These are phyloP conservation scores for Aspergillus udagawae DNA, from an alignment of 2,329 filamentous ascomycete genomes.

Conservation along the genomic window DNA sequence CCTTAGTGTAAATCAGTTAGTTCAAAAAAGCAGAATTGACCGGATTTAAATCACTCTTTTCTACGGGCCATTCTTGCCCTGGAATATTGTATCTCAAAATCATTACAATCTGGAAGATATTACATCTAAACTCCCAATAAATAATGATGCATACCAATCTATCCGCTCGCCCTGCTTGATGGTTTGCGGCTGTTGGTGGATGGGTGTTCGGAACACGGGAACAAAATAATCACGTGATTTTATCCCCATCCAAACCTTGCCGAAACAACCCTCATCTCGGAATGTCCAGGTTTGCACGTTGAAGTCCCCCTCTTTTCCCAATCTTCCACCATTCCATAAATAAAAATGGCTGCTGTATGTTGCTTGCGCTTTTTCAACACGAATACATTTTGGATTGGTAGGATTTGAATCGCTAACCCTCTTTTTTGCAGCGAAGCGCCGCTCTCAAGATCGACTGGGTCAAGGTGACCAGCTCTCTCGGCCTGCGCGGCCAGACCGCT, in stretches of 20 bases:
- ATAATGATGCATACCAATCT: not conserved
- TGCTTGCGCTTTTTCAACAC: not conserved
- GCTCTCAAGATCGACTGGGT: slow-evolving; percentile 99
- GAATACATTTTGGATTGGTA: not conserved
- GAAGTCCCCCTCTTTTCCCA: slow-evolving; percentile 28
- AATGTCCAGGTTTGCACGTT: slow-evolving; percentile 33
- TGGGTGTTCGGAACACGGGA: slow-evolving; percentile 25
- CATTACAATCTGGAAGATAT: not conserved
- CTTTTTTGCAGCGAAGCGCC: slow-evolving; percentile 73
- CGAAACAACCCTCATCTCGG: slow-evolving; percentile 34
- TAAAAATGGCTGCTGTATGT: slow-evolving; percentile 44
- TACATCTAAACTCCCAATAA: not conserved
- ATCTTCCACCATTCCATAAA: slow-evolving; percentile 22
- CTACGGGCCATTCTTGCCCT: not conserved
- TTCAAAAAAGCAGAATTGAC: slow-evolving; percentile 28
- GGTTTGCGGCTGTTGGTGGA: slow-evolving; percentile 1
- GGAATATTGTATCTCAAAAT: not conserved
- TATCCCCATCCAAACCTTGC: slow-evolving; percentile 35
- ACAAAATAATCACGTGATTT: slow-evolving; percentile 27
- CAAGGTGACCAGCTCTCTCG: slow-evolving; percentile 89
- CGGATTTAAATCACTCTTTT: slow-evolving; percentile 8
- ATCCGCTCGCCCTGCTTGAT: not conserved
- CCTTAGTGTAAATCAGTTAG: slow-evolving; percentile 36
- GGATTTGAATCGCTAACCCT: slow-evolving; percentile 19
- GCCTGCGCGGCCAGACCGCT: slow-evolving; percentile 92